A percentile compares a stretch with the other conserved stretches of the same genome.
Evolutionary conservation across 2,329 filamentous ascomycete species (phyloP).

Genomic region (Cladosporium cucumerinum): DNA sequence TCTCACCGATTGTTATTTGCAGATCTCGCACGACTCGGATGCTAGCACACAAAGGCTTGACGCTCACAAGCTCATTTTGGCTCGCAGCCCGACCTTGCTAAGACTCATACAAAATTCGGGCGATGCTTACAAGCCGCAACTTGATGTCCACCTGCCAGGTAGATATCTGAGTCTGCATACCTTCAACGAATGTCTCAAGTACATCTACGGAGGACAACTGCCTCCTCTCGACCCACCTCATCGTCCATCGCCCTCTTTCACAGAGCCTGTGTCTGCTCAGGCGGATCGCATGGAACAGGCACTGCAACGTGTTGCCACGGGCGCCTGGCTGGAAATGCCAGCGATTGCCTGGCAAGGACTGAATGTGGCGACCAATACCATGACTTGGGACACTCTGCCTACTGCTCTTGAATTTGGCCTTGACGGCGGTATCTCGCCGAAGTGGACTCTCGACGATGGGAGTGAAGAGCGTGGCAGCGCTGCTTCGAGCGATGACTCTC

Average conservation of each 20-base stretch:
- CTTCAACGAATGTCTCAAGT: slow-evolving; percentile 30
- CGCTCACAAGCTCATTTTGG: slow-evolving; percentile 32
- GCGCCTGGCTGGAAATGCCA: slow-evolving; percentile 51
- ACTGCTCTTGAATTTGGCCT: slow-evolving; percentile 59
- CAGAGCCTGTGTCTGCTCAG: slow-evolving; percentile 13
- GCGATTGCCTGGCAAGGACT: slow-evolving; percentile 47
- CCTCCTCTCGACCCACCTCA: slow-evolving; percentile 22
- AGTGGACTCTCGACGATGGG: slow-evolving; percentile 35
- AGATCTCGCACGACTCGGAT: slow-evolving; percentile 26
- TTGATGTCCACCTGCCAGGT: slow-evolving; percentile 24
- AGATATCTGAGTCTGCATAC: slow-evolving; percentile 24
- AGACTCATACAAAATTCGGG: slow-evolving; percentile 24
- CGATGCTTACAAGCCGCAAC: slow-evolving; percentile 10
- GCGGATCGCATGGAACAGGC: slow-evolving; percentile 36
- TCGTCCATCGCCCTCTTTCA: slow-evolving; percentile 14
- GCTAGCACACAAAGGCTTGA: slow-evolving; percentile 25
- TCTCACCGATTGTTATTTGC: slow-evolving; percentile 33
- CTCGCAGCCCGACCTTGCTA: slow-evolving; percentile 30
- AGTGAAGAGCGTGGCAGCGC: slow-evolving; percentile 38
- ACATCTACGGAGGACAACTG: slow-evolving; percentile 34
- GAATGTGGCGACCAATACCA: slow-evolving; percentile 55
- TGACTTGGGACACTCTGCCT: slow-evolving; percentile 63
- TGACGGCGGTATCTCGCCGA: slow-evolving; percentile 41
- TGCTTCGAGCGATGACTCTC: slow-evolving; percentile 25
- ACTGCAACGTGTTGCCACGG: slow-evolving; percentile 64